These are phyloP conservation scores for Hanseniaspora opuntiae DNA, from an alignment of 805 yeast species.

Conservation along the genomic window DNA sequence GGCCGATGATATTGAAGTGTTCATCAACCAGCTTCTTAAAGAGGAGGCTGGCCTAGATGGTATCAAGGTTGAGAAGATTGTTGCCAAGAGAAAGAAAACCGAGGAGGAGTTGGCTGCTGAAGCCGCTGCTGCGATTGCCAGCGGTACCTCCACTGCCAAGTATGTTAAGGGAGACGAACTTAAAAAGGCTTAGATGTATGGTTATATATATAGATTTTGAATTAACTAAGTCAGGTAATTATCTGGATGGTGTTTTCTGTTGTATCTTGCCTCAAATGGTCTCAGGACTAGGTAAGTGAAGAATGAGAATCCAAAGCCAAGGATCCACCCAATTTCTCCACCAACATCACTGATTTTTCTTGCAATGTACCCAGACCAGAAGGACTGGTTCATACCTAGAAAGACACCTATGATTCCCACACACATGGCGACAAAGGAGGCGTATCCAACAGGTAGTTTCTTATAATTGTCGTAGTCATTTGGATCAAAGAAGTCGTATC, in stretches of 20 bases:
- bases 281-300: constrained; percentile 45
- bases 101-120: constrained; percentile 14
- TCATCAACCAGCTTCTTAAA: constrained; percentile 52
- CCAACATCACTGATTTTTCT: constrained; percentile 38
- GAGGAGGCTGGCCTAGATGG: constrained; percentile 65
- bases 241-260: constrained; percentile 27
- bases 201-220: background rate
- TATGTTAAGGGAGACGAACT: constrained; percentile 10
- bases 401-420: constrained; percentile 78
- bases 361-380: constrained; percentile 67
- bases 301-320: constrained; percentile 55
- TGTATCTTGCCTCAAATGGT: constrained; percentile 49
- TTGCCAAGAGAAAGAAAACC: constrained; percentile 45
- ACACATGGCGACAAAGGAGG: constrained; percentile 66
- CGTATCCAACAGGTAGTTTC: constrained; percentile 59
- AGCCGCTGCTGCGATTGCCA: constrained; percentile 11
- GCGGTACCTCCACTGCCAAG: constrained; percentile 11
- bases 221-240: background rate
- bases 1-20: constrained; percentile 75
- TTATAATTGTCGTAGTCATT: constrained; percentile 44
- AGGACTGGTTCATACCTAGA: constrained; percentile 73
- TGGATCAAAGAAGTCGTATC: constrained; percentile 43
- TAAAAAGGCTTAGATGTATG: background rate
- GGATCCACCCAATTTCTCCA: constrained; percentile 79
- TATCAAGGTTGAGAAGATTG: constrained; percentile 79